Percentiles rank a stretch among this genome's conserved stretches.
These are phyloP conservation scores for Neoarthrinium moseri DNA, from an alignment of 2,329 filamentous ascomycete species.

Conservation along the genomic window DNA sequence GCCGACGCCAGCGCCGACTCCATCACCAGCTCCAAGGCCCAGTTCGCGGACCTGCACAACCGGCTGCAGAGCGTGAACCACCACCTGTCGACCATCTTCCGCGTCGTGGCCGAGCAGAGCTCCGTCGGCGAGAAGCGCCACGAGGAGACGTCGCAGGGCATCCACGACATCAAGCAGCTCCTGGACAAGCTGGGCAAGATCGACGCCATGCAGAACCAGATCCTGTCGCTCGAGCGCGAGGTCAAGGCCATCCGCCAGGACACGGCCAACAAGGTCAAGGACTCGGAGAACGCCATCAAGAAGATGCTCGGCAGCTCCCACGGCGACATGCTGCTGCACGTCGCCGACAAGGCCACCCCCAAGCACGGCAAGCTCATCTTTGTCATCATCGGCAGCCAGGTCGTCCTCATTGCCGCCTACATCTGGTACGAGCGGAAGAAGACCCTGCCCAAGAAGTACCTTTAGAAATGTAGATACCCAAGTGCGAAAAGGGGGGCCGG, in stretches of 20 bases:
- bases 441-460: constrained; percentile 86
- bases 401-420: constrained; percentile 68
- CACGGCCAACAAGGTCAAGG: constrained; percentile 46
- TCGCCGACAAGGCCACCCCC: constrained; percentile 44
- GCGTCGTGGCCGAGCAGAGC: constrained; percentile 50
- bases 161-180: constrained; percentile 46
- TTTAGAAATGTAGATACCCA: too few relatives aligned
- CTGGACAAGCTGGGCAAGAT: constrained; percentile 44
- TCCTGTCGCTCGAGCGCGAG: constrained; percentile 57
- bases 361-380: constrained; percentile 59
- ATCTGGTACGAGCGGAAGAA: constrained; percentile 78
- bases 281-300: constrained; percentile 52
- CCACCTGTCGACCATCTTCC: constrained; percentile 63
- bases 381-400: constrained; percentile 72
- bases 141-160: constrained; percentile 48
- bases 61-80: constrained; percentile 74
- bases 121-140: constrained; percentile 55
- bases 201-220: constrained; percentile 39
- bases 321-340: constrained; percentile 44
- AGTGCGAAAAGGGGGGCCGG: too few relatives aligned
- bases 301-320: constrained; percentile 51
- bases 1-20: constrained; percentile 47
- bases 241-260: constrained; percentile 57
- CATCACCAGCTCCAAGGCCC: constrained; percentile 51
- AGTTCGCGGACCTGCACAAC: constrained; percentile 84